Evolutionary conservation across 2,329 filamentous ascomycete genomes (phyloP), one percentile per base, ranked within the genome.

Genomic region (Beauveria medogensis): DNA sequence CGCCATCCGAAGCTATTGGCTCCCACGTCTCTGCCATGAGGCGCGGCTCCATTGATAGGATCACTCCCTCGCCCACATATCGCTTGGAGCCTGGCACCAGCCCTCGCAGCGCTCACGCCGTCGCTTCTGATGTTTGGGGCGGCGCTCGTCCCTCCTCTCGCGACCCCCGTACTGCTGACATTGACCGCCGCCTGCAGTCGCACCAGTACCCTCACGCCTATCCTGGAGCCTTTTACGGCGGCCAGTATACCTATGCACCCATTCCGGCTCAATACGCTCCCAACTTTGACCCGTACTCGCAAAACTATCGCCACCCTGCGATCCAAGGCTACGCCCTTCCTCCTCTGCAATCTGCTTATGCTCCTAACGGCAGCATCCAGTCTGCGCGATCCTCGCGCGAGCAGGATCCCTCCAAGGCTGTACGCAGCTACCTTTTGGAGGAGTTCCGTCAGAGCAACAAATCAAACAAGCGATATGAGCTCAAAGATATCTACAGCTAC

Each of bases 401-500:
- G 34, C 79, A 84, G 62, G 85, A 89, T 59, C 74, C 78, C 1
- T 78, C 79, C 16, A 82, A 84, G 63, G 83, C 83, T 59, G 75
- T 88, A 16, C 83, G 90, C 67, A 95, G 91, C 71, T 75, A 80
- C 16, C 75, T 92, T 9, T 78, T 97, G 2, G 88, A 92, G 63
- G 90, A 96, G 34, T 97, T 95, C 74, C 85, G 89, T 47, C 80
- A 82, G 12, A 89, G 86, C 68, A 82, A 81, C 65, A 95, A 92
- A 72, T 84, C 83, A 0, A 91, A 81, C 72, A 82, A 79, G 72
- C 84, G 86, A 20, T 96, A 86, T 69, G 92, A 96, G 68, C 79
- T 99, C 10, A 92, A 90, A 81, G 90, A 96, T 65, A 93, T 97
- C 48, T 93, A 90, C 70, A 83, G 84, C 59, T 86, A 96, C 69